Percentiles rank a stretch among this genome's conserved stretches.
Conservation (phyloP, 768 basidiomycete species). For the Phanerochaete sordida region DNA sequence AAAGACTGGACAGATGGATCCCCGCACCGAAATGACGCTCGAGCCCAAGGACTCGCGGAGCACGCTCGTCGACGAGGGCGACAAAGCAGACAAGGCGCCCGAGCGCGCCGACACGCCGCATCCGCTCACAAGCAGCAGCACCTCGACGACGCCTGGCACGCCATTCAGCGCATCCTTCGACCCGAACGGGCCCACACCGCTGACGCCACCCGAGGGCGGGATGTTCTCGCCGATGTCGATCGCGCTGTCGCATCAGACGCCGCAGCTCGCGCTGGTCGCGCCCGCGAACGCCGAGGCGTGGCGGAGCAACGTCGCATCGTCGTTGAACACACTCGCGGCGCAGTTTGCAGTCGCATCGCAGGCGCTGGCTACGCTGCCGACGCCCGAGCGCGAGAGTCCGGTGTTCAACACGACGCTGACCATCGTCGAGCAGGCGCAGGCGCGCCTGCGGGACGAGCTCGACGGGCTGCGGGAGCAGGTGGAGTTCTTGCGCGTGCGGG, state of each 20-base stretch:
- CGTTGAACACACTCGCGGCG: conserved; percentile 36
- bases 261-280: not conserved
- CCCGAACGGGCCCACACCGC: conserved; percentile 16
- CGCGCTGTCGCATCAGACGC: not conserved
- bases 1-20: not conserved
- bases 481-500: conserved; percentile 5
- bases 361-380: conserved; percentile 27
- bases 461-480: conserved; percentile 26
- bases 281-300: conserved; percentile 14
- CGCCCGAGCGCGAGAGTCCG: conserved; percentile 14
- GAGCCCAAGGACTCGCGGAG: conserved; percentile 17
- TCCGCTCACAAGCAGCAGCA: not conserved
- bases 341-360: conserved; percentile 40
- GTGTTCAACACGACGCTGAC: conserved; percentile 17
- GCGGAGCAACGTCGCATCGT: conserved; percentile 33
- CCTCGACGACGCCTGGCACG: conserved; percentile 6
- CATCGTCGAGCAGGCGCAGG: conserved; percentile 31
- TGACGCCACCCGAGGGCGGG: not conserved
- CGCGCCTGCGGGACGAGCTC: conserved; percentile 29
- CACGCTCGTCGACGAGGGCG: conserved; percentile 16
- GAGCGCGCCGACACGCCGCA: not conserved
- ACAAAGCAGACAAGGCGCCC: too few relatives aligned
- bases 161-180: conserved; percentile 22
- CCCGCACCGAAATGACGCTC: conserved; percentile 21
- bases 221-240: not conserved